Percentiles rank a stretch among this genome's conserved stretches.
These are phyloP conservation scores for Phytophthora megakarya DNA, from an alignment of 352 stramenopile genomes.

Conservation along the genomic window DNA sequence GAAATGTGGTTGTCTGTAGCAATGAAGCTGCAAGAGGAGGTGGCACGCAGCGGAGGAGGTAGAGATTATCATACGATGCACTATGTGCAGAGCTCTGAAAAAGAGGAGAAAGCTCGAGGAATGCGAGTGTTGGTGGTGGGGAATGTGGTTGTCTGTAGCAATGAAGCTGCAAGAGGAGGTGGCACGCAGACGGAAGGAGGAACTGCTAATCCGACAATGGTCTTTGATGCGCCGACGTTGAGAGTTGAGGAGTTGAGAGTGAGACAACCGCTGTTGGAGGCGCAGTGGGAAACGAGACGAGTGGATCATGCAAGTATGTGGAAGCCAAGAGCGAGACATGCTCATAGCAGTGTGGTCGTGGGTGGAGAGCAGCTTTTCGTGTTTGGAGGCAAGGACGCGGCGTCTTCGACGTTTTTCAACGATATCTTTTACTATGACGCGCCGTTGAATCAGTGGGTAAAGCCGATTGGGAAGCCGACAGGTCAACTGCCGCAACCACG, in stretches of 20 bases:
- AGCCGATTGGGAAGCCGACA: conserved; percentile 30
- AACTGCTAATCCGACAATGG: conserved; percentile 10
- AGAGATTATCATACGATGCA: conserved; percentile 80
- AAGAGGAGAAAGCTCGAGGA: conserved; percentile 42
- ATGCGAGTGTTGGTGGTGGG: conserved; percentile 69
- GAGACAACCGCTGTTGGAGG: conserved; percentile 50
- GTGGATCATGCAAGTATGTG: conserved; percentile 55
- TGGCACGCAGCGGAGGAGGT: too few relatives aligned
- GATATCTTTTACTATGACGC: conserved; percentile 82
- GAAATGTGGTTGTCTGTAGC: conserved; percentile 67
- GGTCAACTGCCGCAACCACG: conserved; percentile 48
- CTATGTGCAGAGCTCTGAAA: conserved; percentile 49
- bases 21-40: too few relatives aligned
- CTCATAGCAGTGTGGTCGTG: conserved; percentile 67
- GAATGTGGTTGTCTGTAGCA: conserved; percentile 52
- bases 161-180: conserved; percentile 15
- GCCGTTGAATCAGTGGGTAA: conserved; percentile 60
- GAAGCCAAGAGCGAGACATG: conserved; percentile 59
- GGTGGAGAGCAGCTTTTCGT: conserved; percentile 68
- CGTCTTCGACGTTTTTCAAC: conserved; percentile 56
- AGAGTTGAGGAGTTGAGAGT: conserved; percentile 69
- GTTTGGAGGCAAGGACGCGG: conserved; percentile 71
- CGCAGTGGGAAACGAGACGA: conserved; percentile 50
- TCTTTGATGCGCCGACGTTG: conserved; percentile 58
- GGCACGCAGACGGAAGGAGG: conserved; percentile 24